Evolutionary conservation across 768 basidiomycete genomes (phyloP).

Genomic region (Trametopsis cervina): DNA sequence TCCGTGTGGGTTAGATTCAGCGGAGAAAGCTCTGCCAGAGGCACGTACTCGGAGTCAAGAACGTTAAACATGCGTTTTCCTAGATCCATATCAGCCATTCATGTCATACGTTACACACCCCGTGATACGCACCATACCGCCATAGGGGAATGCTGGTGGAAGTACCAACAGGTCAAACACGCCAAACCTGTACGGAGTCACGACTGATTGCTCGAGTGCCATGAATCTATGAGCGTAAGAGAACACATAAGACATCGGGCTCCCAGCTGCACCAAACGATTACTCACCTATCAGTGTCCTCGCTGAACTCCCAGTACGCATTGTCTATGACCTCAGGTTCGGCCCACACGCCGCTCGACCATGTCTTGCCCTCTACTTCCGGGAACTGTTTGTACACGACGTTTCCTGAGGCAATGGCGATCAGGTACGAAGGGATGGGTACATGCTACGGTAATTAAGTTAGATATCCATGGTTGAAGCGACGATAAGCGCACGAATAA

Average conservation of each 20-base stretch:
- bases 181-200: conserved; percentile 73
- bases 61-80: conserved; percentile 89
- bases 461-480: not conserved
- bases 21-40: not conserved
- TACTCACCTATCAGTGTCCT: conserved; percentile 72
- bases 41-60: conserved; percentile 74
- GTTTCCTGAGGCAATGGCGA: conserved; percentile 87
- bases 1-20: not conserved
- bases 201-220: conserved; percentile 64
- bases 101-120: not conserved
- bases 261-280: too few relatives aligned
- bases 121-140: conserved; percentile 60
- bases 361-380: conserved; percentile 51
- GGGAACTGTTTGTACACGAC: conserved; percentile 65
- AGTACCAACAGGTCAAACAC: conserved; percentile 87
- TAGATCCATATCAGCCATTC: conserved; percentile 20
- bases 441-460: conserved; percentile 44
- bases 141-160: conserved; percentile 90
- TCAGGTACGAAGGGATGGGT: conserved; percentile 88
- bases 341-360: conserved; percentile 86
- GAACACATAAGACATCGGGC: too few relatives aligned
- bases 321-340: conserved; percentile 77
- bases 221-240: conserved; percentile 54
- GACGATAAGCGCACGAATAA: conserved; percentile 11
- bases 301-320: conserved; percentile 81